Base-by-base conservation (phyloP, 208 protist species). In the Wallacemonas sp. region DNA sequence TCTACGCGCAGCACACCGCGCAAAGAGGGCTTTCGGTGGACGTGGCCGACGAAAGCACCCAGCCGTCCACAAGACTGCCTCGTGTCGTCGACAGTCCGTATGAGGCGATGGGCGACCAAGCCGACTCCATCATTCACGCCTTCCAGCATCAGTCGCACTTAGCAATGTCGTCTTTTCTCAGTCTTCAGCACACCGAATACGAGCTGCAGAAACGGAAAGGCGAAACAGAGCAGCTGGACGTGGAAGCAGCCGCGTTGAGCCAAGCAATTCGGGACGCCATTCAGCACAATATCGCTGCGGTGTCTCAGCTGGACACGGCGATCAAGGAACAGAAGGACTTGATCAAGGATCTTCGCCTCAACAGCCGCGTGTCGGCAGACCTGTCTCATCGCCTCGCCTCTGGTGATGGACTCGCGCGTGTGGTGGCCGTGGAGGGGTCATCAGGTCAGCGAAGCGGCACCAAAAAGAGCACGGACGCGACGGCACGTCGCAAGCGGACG, bases 301-400 rank as follows among this genome's bases (percentile, higher is more conserved):
- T 78, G 21, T 48, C 74, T 30, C 33, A 61, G 21, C 73, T 91
- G 34, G 67, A 65, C 26, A 68, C 52, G 34, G 59, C 67, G 36
- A 90, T 94, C 37, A 52, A 46, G 32, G 81, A 89, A 19, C 33
- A 87, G 15, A 63, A 83, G 26, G 79, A 84, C 26, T 84, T 76
- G n/a, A 63, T 92, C 30, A 73, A 73, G 19, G 85, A 94, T 4
- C 73, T 94, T 30, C 62, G 75, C n/a, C 57, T 81, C 22, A 94
- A 91, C 50, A 8, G 30, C 29, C 50, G 50, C 30, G 50, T 57
- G 30, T 33, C 50, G 4, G 32, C 50, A 9, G 24, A 57, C 32
- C 21, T 57, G 50, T 57, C 30, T 13, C 33, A 32, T 21, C 50
- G 50, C 12, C 50, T 57, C 21, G 30, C 33, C 12, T 9, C 29